These are phyloP conservation scores for Cyclotella cryptica DNA, from an alignment of 108 stramenopile genomes.

Conservation along the genomic window DNA sequence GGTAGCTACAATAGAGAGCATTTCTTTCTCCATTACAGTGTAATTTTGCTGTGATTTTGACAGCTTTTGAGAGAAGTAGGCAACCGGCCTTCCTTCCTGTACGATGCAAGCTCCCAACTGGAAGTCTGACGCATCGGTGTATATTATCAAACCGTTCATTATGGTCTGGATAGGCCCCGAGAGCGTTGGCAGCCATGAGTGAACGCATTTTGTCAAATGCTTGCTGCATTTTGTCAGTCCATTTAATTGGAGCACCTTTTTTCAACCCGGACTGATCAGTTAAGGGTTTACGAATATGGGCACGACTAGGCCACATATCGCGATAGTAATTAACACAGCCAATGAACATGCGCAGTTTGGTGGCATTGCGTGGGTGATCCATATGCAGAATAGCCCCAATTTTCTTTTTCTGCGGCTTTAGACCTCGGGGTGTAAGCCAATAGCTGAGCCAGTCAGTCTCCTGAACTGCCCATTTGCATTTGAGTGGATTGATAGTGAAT, in stretches of 20 bases:
- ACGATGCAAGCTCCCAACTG: slow-evolving; percentile 32
- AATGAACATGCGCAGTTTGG: slow-evolving; percentile 41
- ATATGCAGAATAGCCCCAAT: slow-evolving; percentile 42
- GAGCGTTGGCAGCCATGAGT: slow-evolving; percentile 28
- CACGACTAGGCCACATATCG: slow-evolving; percentile 52
- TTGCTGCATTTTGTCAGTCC: slow-evolving; percentile 36
- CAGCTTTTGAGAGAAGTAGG: neutral
- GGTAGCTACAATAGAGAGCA: slow-evolving; percentile 29
- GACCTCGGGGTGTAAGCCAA: slow-evolving; percentile 52
- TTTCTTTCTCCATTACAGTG: too few species aligned
- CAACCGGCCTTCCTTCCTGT: slow-evolving; percentile 32
- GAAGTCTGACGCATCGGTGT: slow-evolving; percentile 43
- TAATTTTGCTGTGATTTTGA: neutral
- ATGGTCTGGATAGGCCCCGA: slow-evolving; percentile 49
- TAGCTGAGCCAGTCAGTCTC: slow-evolving; percentile 66
- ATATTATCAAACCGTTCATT: slow-evolving; percentile 5
- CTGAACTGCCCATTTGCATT: slow-evolving; percentile 63
- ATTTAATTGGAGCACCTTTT: neutral
- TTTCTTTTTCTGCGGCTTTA: slow-evolving; percentile 49
- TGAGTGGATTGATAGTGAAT: slow-evolving; percentile 57
- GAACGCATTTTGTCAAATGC: slow-evolving; percentile 39
- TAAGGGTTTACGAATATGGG: slow-evolving; percentile 48
- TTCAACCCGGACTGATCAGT: slow-evolving; percentile 29
- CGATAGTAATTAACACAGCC: slow-evolving; percentile 51
- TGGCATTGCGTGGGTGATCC: slow-evolving; percentile 26